phyloP scores from a whole-genome alignment of 495 filamentous ascomycete species.

The Aspergillus hancockii region DNA sequence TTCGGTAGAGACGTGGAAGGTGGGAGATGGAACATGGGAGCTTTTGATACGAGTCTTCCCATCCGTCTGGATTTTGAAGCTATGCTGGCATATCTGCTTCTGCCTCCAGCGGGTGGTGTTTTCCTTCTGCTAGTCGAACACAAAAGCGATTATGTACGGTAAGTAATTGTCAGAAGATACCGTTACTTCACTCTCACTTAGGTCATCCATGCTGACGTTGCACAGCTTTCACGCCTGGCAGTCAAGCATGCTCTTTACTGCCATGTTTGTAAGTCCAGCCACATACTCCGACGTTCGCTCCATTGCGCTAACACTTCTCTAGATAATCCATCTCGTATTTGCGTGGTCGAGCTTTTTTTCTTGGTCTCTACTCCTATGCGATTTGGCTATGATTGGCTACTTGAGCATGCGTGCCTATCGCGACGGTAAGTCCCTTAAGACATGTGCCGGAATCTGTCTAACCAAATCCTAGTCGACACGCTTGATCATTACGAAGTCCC shows the following conservation, averaged over 20 bases:
- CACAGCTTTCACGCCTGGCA: slow-evolving; percentile 95
- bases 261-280: slow-evolving; percentile 65
- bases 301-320: slow-evolving; percentile 16
- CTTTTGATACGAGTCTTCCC: slow-evolving; percentile 78
- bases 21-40: slow-evolving; percentile 68
- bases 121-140: slow-evolving; percentile 83
- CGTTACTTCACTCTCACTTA: background rate
- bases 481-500: slow-evolving; percentile 93
- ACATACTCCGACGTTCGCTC: background rate
- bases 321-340: slow-evolving; percentile 80
- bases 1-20: slow-evolving; percentile 42
- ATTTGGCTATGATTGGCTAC: slow-evolving; percentile 75
- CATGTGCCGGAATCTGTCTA: background rate
- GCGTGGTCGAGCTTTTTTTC: slow-evolving; percentile 80
- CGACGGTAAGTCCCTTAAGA: slow-evolving; percentile 60
- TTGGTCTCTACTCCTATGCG: slow-evolving; percentile 76
- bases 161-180: slow-evolving; percentile 28
- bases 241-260: slow-evolving; percentile 80
- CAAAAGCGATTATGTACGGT: slow-evolving; percentile 97
- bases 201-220: slow-evolving; percentile 8
- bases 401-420: slow-evolving; percentile 77
- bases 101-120: slow-evolving; percentile 86
- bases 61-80: slow-evolving; percentile 86
- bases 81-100: slow-evolving; percentile 80
- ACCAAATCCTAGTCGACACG: slow-evolving; percentile 63